phyloP scores from a whole-genome alignment of 768 basidiomycete genomes.

The Mrakia gelida region DNA sequence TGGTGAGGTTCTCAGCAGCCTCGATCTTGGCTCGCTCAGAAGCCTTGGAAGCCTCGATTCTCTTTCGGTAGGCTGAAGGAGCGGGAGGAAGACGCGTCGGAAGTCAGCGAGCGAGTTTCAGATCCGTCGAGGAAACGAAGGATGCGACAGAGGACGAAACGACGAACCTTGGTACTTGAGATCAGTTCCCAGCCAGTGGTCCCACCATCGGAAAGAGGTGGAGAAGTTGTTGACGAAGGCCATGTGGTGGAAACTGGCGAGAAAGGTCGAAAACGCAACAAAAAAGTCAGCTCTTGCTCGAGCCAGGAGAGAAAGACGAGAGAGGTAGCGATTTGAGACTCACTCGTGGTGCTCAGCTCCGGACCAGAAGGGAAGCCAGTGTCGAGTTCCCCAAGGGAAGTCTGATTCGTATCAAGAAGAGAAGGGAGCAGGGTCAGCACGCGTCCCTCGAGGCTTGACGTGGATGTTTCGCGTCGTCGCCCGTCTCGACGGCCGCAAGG shows the following conservation, averaged over 20 bases:
- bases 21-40: conserved; percentile 33
- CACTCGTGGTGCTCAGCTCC: conserved; percentile 91
- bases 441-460: conserved; percentile 3
- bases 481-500: background rate
- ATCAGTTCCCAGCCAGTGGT: conserved; percentile 84
- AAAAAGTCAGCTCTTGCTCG: background rate
- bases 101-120: background rate
- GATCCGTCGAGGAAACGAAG: background rate
- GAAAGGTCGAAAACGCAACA: background rate
- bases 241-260: conserved; percentile 78
- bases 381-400: conserved; percentile 95
- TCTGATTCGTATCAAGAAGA: conserved; percentile 49
- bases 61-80: conserved; percentile 58
- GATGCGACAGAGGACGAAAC: background rate
- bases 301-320: background rate
- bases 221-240: conserved; percentile 41
- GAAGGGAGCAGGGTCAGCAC: background rate
- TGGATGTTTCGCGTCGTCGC: too few species aligned
- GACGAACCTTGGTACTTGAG: conserved; percentile 51
- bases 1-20: conserved; percentile 22
- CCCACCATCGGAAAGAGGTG: conserved; percentile 47
- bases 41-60: conserved; percentile 55
- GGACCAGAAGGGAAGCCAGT: conserved; percentile 92
- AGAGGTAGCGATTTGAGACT: background rate
- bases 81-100: background rate